Base-by-base conservation (phyloP, 2,329 filamentous ascomycete genomes). In the Colletotrichum tabaci region DNA sequence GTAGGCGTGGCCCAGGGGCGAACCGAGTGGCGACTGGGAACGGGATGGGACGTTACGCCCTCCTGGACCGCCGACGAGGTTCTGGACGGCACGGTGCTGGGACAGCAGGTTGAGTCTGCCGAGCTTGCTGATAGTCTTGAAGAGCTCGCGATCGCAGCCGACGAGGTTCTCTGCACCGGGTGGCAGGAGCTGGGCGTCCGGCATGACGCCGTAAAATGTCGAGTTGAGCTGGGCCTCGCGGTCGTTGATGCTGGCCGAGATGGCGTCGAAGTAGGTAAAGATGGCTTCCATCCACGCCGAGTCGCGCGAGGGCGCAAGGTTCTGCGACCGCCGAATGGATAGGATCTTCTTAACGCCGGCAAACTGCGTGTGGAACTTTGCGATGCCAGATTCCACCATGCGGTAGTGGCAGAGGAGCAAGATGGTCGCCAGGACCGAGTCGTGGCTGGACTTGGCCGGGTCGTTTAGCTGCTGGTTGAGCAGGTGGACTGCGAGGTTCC, bases 181-280 rank as follows among this genome's bases (percentile, higher is more conserved):
- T 0, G 87, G 85, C 4, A 90, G 80, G 4, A 89, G 79, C 52
- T 85, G 84, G 18, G 85, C 81, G 50, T 87, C 87, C 1, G 85
- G 78, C 57, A 82, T 77, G 18, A 85, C 79, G 12, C 83, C 93
- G 75, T 93, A 88, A 77, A 94, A 90, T 38, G 89, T 86, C 15
- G 90, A 88, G 74, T 91, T 86, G 21, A 98, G 89, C 80, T 97
- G 94, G 40, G 93, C 91, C 81, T 98, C 95, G 62, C 95, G 91
- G 81, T 98, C 94, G 76, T 98, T 98, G 79, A 97, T 94, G 63
- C 93, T 95, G 49, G 94, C 94, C 0, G 94, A 95, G 83, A 98
- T 94, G 66, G 95, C 94, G 80, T 98, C 96, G 79, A 97, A 97
- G 87, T 96, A 97, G 44, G 94, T 96, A 78, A 98, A 98, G 76